Evolutionary conservation across 1,284 basidiomycete genomes (phyloP).

Genomic region (Flammula alnicola): DNA sequence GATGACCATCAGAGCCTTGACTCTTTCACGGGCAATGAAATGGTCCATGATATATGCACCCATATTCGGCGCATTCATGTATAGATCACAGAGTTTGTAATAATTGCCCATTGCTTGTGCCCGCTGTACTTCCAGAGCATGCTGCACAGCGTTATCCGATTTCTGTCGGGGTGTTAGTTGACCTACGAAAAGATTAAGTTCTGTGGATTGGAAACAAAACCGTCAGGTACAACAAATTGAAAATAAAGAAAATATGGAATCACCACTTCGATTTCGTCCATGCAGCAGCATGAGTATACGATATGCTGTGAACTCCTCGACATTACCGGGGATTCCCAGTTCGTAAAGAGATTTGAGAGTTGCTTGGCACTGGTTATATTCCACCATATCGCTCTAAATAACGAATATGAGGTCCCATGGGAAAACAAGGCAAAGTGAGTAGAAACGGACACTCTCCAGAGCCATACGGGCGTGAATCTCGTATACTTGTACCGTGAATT

Average conservation of each 20-base stretch:
- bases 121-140: slow-evolving; percentile 89
- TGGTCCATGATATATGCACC: slow-evolving; percentile 99
- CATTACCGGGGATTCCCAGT: slow-evolving; percentile 87
- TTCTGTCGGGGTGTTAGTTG: slow-evolving; percentile 93
- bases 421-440: slow-evolving; percentile 3
- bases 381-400: slow-evolving; percentile 90
- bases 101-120: slow-evolving; percentile 94
- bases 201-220: slow-evolving; percentile 49
- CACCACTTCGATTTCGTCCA: slow-evolving; percentile 92
- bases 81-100: slow-evolving; percentile 88
- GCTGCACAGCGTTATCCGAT: slow-evolving; percentile 76
- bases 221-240: slow-evolving; percentile 17
- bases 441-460: slow-evolving; percentile 30
- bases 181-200: slow-evolving; percentile 94
- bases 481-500: slow-evolving; percentile 97
- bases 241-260: not conserved
- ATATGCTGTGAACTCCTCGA: slow-evolving; percentile 96
- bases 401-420: slow-evolving; percentile 2
- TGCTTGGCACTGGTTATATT: slow-evolving; percentile 98
- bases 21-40: slow-evolving; percentile 92
- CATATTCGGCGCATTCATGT: slow-evolving; percentile 92
- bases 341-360: slow-evolving; percentile 92
- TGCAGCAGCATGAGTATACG: slow-evolving; percentile 96
- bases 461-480: slow-evolving; percentile 99
- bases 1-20: slow-evolving; percentile 87